A percentile compares a stretch with the other conserved stretches of the same genome.
Conservation (phyloP, 345 rosid species). For the Citrus australasica region DNA sequence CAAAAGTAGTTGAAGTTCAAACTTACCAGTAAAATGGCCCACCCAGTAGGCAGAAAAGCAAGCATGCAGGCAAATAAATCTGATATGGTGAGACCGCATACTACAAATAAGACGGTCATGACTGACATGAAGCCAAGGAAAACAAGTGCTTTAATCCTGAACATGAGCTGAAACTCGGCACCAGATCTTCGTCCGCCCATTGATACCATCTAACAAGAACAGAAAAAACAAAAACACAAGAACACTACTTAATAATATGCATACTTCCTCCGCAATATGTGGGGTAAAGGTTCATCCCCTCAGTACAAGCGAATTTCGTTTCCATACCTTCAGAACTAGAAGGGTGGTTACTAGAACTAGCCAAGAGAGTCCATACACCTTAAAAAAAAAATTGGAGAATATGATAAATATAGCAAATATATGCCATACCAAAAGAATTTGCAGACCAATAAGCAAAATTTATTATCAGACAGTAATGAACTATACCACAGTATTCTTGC, state of each 20-base stretch:
- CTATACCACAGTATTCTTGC: conserved; percentile 58
- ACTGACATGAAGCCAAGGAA: conserved; percentile 83
- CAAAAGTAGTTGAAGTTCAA: background rate
- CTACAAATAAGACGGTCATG: conserved; percentile 83
- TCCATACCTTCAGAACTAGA: conserved; percentile 71
- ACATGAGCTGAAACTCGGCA: conserved; percentile 85
- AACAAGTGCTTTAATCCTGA: conserved; percentile 92
- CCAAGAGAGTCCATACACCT: conserved; percentile 97
- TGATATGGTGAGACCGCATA: conserved; percentile 52
- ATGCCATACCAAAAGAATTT: background rate
- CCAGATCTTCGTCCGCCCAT: conserved; percentile 81
- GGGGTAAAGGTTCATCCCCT: background rate
- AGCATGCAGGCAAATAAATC: conserved; percentile 77
- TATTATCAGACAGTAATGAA: background rate
- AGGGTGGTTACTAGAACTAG: conserved; percentile 57
- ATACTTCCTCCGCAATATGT: background rate
- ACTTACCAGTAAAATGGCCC: conserved; percentile 91
- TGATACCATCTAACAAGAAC: conserved; percentile 64
- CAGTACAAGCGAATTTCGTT: background rate
- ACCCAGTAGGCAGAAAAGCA: conserved; percentile 86
- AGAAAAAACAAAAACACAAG: background rate
- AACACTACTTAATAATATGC: background rate
- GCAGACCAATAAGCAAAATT: conserved; percentile 35
- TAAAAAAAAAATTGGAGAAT: background rate
- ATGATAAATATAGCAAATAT: background rate